These are phyloP conservation scores for Podaxis sp. DNA, from an alignment of 768 basidiomycete species.

Conservation along the genomic window DNA sequence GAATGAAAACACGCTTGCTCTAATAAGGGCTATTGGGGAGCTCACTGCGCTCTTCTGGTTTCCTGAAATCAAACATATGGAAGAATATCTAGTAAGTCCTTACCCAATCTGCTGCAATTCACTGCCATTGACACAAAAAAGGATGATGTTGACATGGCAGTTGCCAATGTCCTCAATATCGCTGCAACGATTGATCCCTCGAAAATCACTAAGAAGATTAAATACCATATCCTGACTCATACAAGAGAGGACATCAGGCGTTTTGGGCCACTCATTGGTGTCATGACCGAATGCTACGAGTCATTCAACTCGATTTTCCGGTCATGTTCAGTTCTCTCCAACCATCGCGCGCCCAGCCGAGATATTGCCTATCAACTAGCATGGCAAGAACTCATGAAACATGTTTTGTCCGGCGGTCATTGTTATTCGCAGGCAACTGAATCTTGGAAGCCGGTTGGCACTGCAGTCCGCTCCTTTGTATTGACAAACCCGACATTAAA, in stretches of 20 bases:
- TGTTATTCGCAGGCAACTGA: neutral
- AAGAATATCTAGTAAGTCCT: too few relatives aligned
- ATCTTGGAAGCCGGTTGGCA: slow-evolving; percentile 22
- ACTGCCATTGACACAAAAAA: too few relatives aligned
- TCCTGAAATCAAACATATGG: too few relatives aligned
- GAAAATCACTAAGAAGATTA: slow-evolving; percentile 32
- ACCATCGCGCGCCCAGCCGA: slow-evolving; percentile 43
- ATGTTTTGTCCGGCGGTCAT: slow-evolving; percentile 29
- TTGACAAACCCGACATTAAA: slow-evolving; percentile 11
- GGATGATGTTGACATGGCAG: too few relatives aligned
- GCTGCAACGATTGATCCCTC: too few relatives aligned
- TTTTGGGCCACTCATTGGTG: slow-evolving; percentile 36
- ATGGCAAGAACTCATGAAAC: slow-evolving; percentile 29
- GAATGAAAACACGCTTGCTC: too few relatives aligned
- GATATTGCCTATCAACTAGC: slow-evolving; percentile 36
- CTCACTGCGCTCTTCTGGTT: neutral
- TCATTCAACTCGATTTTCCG: slow-evolving; percentile 44
- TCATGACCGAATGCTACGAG: slow-evolving; percentile 37
- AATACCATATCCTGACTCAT: slow-evolving; percentile 36
- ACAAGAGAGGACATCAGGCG: slow-evolving; percentile 31
- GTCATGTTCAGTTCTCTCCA: slow-evolving; percentile 37
- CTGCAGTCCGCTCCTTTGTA: slow-evolving; percentile 20
- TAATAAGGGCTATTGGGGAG: too few relatives aligned
- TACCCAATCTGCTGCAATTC: too few relatives aligned
- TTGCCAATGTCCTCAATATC: too few relatives aligned